Base-by-base conservation (phyloP, 2,329 filamentous ascomycete genomes). In the Xylaria sp. region DNA sequence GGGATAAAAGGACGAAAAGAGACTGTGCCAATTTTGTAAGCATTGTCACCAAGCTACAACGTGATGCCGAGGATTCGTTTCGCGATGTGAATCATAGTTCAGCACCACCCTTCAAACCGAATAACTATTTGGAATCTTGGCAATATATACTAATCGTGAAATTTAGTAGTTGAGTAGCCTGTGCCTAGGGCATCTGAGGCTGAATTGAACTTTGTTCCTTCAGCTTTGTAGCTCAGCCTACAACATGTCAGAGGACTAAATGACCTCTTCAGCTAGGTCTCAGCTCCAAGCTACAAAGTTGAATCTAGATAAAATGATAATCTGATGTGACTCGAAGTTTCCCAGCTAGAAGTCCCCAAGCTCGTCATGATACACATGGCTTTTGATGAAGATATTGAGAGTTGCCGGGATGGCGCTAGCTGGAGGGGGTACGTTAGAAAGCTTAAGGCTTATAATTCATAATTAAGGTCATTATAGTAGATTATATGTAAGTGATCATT, bases 251-350 rank as follows among this genome's bases (percentile, higher is more conserved):
- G 44, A 48, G 44, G 25, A 48, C 21, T 13, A 48, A 48, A 8
- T 51, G 25, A 29, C 25, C 16, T 51, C 25, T 51, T 51, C 48
- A 51, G 48, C 48, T 51, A n/a, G 10, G 27, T 18, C 27, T 53
- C 48, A 53, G 48, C 48, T 53, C 16, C 27, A 32, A 53, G 48
- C 48, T 25, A 53, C 48, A 18, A 29, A 53, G 25, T 29, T 21
- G 6, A 53, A 53, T 27, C 27, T 53, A 18, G 16, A 29, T 16
- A 53, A n/a, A 8, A 32, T 5, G 1, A 16, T 27, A 29, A 16
- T 21, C 21, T 13, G 16, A n/a, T 42, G 32, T 35, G 32, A 35
- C 32, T 10, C 32, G 32, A 35, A 35, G 32, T 35, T 6, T 35
- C 32, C 32, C 10, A 35, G 32, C 32, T 35, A 35, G 32, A 35